phyloP scores from a whole-genome alignment of 495 filamentous ascomycete species.

The Penicillium odoratum region DNA sequence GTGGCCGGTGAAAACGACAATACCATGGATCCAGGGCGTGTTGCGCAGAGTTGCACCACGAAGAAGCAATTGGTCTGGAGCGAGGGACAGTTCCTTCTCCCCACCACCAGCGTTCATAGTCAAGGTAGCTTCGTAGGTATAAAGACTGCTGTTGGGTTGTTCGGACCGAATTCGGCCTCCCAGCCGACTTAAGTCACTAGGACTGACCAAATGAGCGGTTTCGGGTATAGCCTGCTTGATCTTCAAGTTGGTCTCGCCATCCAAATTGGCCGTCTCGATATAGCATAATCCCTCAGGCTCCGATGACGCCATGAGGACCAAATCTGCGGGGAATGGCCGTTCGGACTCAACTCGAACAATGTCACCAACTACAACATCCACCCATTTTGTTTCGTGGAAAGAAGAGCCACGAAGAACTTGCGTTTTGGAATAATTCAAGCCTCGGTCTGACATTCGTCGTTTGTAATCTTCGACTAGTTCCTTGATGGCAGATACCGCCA shows the following conservation, averaged over 20 bases:
- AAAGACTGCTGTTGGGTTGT: conserved; percentile 97
- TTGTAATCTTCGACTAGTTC: conserved; percentile 94
- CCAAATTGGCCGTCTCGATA: conserved; percentile 97
- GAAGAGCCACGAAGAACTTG: conserved; percentile 78
- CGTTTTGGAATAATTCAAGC: conserved; percentile 86
- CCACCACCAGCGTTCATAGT: conserved; percentile 91
- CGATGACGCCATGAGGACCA: conserved; percentile 89
- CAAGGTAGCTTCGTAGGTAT: conserved; percentile 96
- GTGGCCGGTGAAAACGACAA: conserved; percentile 97
- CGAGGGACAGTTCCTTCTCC: conserved; percentile 86
- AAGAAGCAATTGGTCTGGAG: conserved; percentile 82
- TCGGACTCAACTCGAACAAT: conserved; percentile 94
- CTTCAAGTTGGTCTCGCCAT: conserved; percentile 98
- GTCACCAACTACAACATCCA: conserved; percentile 91
- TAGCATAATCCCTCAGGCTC: conserved; percentile 98
- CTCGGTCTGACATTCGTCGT: conserved; percentile 80
- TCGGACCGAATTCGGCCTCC: conserved; percentile 88
- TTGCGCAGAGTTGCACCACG: conserved; percentile 94
- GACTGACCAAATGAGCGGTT: conserved; percentile 83
- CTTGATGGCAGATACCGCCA: conserved; percentile 91
- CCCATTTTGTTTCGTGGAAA: conserved; percentile 88
- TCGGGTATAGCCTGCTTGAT: conserved; percentile 98
- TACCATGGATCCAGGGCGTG: conserved; percentile 95
- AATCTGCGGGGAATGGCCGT: conserved; percentile 92
- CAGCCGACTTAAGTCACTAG: conserved; percentile 80